phyloP scores from a whole-genome alignment of 192 early-diverging fungal species.

The Coemansia asiatica region DNA sequence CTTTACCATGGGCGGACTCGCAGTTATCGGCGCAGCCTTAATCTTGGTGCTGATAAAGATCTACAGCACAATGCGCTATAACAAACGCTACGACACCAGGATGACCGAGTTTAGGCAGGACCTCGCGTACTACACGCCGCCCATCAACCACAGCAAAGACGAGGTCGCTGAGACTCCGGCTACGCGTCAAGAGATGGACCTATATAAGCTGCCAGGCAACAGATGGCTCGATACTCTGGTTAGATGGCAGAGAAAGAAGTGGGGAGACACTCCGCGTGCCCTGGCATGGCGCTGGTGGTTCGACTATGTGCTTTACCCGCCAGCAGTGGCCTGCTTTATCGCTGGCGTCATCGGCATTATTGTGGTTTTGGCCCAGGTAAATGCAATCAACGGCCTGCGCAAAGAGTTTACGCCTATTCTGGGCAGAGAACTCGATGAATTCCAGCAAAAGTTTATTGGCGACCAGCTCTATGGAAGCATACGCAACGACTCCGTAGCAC shows the following conservation, averaged over 20 bases:
- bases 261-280: constrained; percentile 23
- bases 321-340: constrained; percentile 48
- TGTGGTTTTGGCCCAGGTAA: constrained; percentile 27
- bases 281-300: constrained; percentile 52
- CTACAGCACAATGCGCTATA: constrained; percentile 2
- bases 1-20: constrained; percentile 24
- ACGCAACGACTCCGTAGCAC: constrained; percentile 27
- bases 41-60: constrained; percentile 13
- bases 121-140: constrained; percentile 26
- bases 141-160: constrained; percentile 7
- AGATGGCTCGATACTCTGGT: constrained; percentile 25
- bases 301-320: constrained; percentile 44
- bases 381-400: constrained; percentile 38
- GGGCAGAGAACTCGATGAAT: constrained; percentile 23
- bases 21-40: constrained; percentile 21
- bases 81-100: constrained; percentile 18
- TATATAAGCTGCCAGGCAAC: constrained; percentile 36
- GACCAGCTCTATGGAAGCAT: constrained; percentile 23
- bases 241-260: constrained; percentile 12
- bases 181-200: constrained; percentile 42
- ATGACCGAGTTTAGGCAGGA: constrained; percentile 38
- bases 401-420: constrained; percentile 30
- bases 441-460: constrained; percentile 29
- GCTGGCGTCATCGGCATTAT: constrained; percentile 40
- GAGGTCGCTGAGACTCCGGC: constrained; percentile 19